Conservation (phyloP, 73 alveolate species). For the Paramecium tetraurelia region DNA sequence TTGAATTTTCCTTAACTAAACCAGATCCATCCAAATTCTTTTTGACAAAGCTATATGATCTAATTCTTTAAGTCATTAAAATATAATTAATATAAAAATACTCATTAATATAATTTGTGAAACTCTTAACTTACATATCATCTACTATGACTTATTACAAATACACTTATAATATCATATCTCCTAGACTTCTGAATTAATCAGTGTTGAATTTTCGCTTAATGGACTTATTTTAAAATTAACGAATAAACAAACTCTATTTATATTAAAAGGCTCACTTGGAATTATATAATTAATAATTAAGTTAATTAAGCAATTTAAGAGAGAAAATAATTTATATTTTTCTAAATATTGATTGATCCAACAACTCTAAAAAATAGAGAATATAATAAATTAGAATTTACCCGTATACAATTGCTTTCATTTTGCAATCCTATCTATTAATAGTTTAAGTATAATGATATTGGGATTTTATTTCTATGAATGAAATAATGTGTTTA, state of each 20-base stretch:
- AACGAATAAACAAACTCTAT: background rate
- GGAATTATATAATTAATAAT: no score
- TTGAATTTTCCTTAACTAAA: background rate
- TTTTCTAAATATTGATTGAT: no score
- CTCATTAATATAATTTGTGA: background rate
- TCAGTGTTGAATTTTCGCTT: background rate
- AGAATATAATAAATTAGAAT: no score
- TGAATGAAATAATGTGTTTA: background rate
- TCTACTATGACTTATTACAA: background rate
- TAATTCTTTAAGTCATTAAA: background rate
- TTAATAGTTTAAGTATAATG: no score
- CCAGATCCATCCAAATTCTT: background rate
- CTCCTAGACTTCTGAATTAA: background rate
- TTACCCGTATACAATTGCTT: no score
- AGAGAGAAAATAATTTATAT: no score
- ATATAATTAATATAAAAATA: background rate
- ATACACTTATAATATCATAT: background rate
- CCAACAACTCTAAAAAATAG: no score
- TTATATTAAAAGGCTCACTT: no score
- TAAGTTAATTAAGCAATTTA: no score
- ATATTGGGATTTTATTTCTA: background rate
- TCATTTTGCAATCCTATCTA: no score
- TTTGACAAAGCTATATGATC: background rate
- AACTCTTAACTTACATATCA: background rate
- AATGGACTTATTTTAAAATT: background rate